Evolutionary conservation across 2,329 filamentous ascomycete species (phyloP), one percentile per base, ranked within the genome.

Genomic region (Penicillium sp.): DNA sequence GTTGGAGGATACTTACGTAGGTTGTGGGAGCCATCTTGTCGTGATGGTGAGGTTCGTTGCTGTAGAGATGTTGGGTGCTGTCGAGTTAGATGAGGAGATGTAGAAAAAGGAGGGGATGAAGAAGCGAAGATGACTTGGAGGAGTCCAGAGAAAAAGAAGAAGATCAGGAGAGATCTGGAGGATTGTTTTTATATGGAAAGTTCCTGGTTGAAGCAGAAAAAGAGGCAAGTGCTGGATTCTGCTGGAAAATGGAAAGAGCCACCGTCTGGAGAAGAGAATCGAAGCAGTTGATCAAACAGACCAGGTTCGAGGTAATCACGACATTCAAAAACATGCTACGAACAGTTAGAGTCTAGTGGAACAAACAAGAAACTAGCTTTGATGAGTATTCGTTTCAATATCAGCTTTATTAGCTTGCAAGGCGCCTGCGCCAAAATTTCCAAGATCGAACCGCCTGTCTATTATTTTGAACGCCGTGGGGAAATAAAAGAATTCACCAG

Each of bases 381-480:
- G 24, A 22, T 22, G 24, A 33, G n/a, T 22, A 45, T 45, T 10
- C 26, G 45, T 55, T 55, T 22, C 9, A 15, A 42, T 55, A 55
- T 12, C 24, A 33, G 40, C 26, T 33, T 33, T 30, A 17, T 19
- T 22, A 51, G 35, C n/a, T 30, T 13, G 26, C 37, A 7, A 55
- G 62, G 64, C 70, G 69, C 70, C 67, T 62, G 69, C 69, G 67
- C 70, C 63, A 24, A 62, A 37, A 10, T 28, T 10, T 10, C 6
- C 15, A 55, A 45, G 17, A 22, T 9, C 22, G 26, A 55, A 35
- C 22, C 53, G 13, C 53, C 37, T 26, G 42, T 57, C 54, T 47
- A 57, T 47, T n/a, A 47, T 57, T 57, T 30, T 33, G 4, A 30
- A 55, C 35, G 35, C 35, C 51, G 4, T 24, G n/a, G 15, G 4